A percentile compares a stretch with the other conserved stretches of the same genome.
These are phyloP conservation scores for Isatis lusitanica DNA, from an alignment of 441 rosid species.

Conservation along the genomic window DNA sequence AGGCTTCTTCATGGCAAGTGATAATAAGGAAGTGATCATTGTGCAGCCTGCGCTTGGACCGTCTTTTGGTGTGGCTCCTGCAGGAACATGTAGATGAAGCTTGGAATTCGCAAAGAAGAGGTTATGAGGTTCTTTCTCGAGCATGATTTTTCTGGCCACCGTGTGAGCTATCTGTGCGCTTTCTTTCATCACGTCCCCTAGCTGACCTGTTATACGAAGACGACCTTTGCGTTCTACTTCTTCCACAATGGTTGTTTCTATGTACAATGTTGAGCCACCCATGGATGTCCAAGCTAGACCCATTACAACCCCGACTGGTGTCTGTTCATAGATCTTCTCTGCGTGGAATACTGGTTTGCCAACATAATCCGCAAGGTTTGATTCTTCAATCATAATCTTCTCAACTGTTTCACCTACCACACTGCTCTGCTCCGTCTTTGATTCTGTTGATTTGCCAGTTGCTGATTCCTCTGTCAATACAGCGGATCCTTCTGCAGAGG, in stretches of 20 bases:
- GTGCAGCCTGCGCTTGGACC: constrained; percentile 99
- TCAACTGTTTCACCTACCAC: constrained; percentile 48
- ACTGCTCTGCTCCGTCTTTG: constrained; percentile 40
- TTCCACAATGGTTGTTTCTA: constrained; percentile 79
- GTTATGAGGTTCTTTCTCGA: constrained; percentile 62
- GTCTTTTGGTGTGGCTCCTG: constrained; percentile 89
- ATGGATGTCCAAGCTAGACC: constrained; percentile 98
- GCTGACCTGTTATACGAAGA: constrained; percentile 78
- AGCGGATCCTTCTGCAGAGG: constrained; percentile 32
- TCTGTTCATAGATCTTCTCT: constrained; percentile 72
- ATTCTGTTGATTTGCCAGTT: background rate
- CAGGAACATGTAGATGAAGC: constrained; percentile 95
- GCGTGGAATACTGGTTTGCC: constrained; percentile 90
- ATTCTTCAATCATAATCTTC: constrained; percentile 57
- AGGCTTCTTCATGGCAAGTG: constrained; percentile 75
- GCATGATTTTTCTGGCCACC: constrained; percentile 64
- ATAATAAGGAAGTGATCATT: constrained; percentile 90
- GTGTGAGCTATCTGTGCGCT: constrained; percentile 94
- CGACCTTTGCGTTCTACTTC: constrained; percentile 82
- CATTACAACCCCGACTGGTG: constrained; percentile 94
- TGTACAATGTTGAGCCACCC: constrained; percentile 95
- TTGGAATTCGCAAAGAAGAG: constrained; percentile 70
- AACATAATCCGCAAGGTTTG: constrained; percentile 70
- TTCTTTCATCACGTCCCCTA: constrained; percentile 97
- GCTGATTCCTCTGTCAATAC: constrained; percentile 29